phyloP scores from a whole-genome alignment of 148 eudicot genomes.

The Cornus florida region DNA sequence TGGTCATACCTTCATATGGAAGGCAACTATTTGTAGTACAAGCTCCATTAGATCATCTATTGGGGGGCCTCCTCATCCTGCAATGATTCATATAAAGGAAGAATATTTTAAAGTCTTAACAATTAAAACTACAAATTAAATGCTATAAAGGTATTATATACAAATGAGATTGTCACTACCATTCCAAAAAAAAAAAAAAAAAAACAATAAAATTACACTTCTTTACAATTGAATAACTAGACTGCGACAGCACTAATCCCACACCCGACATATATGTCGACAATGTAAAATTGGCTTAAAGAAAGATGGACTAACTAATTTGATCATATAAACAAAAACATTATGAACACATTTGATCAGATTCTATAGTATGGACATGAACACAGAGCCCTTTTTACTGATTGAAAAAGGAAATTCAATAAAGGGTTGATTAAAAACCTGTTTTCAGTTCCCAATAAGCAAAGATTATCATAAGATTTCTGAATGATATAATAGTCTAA shows the following conservation, averaged over 20 bases:
- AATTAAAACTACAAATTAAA: too few relatives aligned
- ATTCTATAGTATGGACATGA: neutral
- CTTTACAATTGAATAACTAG: too few relatives aligned
- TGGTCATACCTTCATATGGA: conserved; percentile 82
- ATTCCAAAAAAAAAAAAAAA: too few relatives aligned
- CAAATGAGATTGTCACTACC: too few relatives aligned
- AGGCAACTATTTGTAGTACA: conserved; percentile 78
- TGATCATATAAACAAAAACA: too few relatives aligned
- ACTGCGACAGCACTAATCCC: too few relatives aligned
- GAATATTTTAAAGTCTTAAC: neutral
- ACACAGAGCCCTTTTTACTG: neutral
- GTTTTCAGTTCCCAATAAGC: neutral
- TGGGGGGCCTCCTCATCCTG: conserved; percentile 65
- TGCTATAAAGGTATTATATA: too few relatives aligned
- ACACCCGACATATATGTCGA: too few relatives aligned
- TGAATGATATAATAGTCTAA: conserved; percentile 21
- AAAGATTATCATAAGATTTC: neutral
- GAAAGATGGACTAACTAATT: too few relatives aligned
- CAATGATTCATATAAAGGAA: conserved; percentile 1
- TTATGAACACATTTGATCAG: too few relatives aligned
- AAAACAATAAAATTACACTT: too few relatives aligned
- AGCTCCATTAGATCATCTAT: conserved; percentile 71
- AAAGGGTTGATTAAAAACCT: neutral
- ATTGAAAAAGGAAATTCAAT: neutral
- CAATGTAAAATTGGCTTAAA: too few relatives aligned